These are phyloP conservation scores for Calonectria pseudoturangicola DNA, from an alignment of 2,329 filamentous ascomycete genomes.

Conservation along the genomic window DNA sequence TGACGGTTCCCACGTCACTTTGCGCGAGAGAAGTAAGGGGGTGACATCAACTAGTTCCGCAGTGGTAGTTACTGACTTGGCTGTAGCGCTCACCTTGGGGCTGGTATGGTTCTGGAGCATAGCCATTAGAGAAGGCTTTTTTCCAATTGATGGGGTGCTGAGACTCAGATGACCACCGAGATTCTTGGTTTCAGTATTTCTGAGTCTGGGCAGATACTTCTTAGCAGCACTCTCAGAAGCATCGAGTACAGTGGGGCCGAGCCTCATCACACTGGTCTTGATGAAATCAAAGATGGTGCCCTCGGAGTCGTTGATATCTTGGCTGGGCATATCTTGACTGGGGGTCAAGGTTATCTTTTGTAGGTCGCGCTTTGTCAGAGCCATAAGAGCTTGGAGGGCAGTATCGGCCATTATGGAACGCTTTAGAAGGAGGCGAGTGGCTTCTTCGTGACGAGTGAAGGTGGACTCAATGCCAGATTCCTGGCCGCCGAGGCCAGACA, in stretches of 20 bases:
- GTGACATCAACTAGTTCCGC: slow-evolving; percentile 27
- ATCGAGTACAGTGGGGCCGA: slow-evolving; percentile 28
- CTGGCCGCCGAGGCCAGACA: slow-evolving; percentile 9
- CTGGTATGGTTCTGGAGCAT: slow-evolving; percentile 24
- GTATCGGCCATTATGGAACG: slow-evolving; percentile 45
- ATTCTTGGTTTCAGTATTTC: slow-evolving; percentile 1
- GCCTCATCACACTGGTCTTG: slow-evolving; percentile 38
- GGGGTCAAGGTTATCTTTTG: slow-evolving; percentile 33
- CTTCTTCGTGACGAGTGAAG: slow-evolving; percentile 22
- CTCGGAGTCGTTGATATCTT: background rate
- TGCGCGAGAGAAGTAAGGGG: slow-evolving; percentile 27
- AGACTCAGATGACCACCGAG: slow-evolving; percentile 29
- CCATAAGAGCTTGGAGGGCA: slow-evolving; percentile 41
- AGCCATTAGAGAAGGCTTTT: slow-evolving; percentile 33
- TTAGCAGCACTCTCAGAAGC: slow-evolving; percentile 36
- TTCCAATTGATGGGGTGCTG: slow-evolving; percentile 22
- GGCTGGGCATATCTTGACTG: background rate
- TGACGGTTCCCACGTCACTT: slow-evolving; percentile 36
- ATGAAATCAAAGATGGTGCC: slow-evolving; percentile 42
- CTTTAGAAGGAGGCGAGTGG: slow-evolving; percentile 39
- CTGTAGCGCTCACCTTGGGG: slow-evolving; percentile 36
- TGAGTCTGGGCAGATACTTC: slow-evolving; percentile 40
- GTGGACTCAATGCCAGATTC: background rate
- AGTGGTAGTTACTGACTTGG: background rate
- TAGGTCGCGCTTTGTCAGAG: slow-evolving; percentile 32